Base-by-base conservation (phyloP, 208 protist species). In the Leishmania tarentolae region DNA sequence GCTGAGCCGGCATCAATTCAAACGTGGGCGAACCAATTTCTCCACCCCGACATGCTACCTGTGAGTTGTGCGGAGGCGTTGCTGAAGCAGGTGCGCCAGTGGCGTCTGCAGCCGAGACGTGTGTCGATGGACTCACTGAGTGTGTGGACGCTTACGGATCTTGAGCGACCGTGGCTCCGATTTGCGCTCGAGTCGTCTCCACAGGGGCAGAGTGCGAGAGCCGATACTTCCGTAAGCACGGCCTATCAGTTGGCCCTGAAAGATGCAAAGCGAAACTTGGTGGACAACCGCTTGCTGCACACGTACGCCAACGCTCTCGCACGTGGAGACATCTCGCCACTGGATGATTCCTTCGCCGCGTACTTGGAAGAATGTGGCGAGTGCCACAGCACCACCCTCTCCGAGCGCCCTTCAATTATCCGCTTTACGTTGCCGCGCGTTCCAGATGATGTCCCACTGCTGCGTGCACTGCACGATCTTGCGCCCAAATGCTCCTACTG, bases 351-450 rank as follows among this genome's bases (percentile, higher is more conserved):
- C 66, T 97, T 97, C 79, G 19, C 86, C 6, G 73, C 88, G 44
- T 97, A 95, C 78, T 50, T 97, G 31, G 94, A 97, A 72, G 92
- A 95, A 77, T 97, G 94, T 78, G 94, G 94, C 0, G 92, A 97
- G 79, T 95, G 87, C 75, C 90, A 97, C 78, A 71, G 69, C 28
- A 59, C 40, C 53, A 42, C 5, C 50, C 50, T 72, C 28, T 75
- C 53, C 31, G 91, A 94, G 40, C 73, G 80, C 3, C 94, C 94
- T 0, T 50, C 37, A 3, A n/a, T 31, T 21, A 46, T 97, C 0
- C 24, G 66, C 37, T 96, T 97, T 83, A 89, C 92, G 19, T 42
- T 97, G 78, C 72, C 75, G 1, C 28, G 53, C 5, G 52, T 80
- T 24, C 73, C 81, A 37, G 65, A 57, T n/a, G 59, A 63, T 1